Conservation (phyloP, 331 rosid genomes). For the Phaseolus coccineus region DNA sequence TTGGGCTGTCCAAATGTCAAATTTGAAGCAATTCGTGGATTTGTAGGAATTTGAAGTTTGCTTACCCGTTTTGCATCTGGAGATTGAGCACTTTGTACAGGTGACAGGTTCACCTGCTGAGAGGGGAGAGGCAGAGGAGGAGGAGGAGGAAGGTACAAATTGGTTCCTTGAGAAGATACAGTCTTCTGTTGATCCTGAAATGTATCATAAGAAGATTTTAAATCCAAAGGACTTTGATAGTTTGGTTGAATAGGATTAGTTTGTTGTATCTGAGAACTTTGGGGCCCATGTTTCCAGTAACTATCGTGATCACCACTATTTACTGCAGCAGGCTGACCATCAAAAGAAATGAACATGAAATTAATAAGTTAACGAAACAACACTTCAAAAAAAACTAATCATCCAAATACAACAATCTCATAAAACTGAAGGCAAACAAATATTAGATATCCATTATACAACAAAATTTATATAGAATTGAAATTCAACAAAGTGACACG, state of each 20-base stretch:
- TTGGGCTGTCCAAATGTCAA: constrained; percentile 69
- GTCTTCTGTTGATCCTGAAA: constrained; percentile 88
- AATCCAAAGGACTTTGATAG: constrained; percentile 84
- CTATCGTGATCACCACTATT: constrained; percentile 80
- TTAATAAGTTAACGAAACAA: constrained; percentile 46
- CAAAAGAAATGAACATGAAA: constrained; percentile 54
- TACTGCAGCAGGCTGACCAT: constrained; percentile 86
- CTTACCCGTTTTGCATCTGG: constrained; percentile 69
- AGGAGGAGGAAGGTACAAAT: constrained; percentile 57
- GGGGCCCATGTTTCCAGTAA: constrained; percentile 89
- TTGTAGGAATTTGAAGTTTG: constrained; percentile 95
- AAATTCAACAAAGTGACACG: not conserved
- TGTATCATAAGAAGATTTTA: constrained; percentile 83
- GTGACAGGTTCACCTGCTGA: constrained; percentile 59
- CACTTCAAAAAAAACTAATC: constrained; percentile 16
- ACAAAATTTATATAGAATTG: constrained; percentile 33
- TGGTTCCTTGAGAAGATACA: constrained; percentile 64
- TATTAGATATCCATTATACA: constrained; percentile 33
- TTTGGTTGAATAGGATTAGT: constrained; percentile 76
- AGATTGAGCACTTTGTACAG: constrained; percentile 60
- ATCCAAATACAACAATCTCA: constrained; percentile 37
- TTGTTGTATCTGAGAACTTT: constrained; percentile 75
- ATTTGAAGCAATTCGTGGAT: constrained; percentile 93
- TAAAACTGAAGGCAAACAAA: constrained; percentile 34
- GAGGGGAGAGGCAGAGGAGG: constrained; percentile 63